These are phyloP conservation scores for Phialemoniopsis sp. DNA, from an alignment of 2,329 filamentous ascomycete genomes.

Conservation along the genomic window DNA sequence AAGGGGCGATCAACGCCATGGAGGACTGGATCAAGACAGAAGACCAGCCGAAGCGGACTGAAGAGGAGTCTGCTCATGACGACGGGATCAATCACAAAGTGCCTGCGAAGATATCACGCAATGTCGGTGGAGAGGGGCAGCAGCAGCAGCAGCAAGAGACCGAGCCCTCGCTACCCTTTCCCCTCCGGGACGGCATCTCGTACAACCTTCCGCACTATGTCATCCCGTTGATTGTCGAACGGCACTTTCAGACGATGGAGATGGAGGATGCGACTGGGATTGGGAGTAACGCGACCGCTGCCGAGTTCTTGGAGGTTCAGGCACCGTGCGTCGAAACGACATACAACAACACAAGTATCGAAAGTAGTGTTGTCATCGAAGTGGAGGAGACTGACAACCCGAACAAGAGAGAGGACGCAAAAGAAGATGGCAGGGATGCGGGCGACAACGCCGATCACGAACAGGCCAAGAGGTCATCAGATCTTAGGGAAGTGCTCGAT, in stretches of 20 bases:
- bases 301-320: no score
- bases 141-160: not conserved
- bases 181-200: slow-evolving; percentile 35
- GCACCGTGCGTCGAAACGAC: no score
- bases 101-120: slow-evolving; percentile 4
- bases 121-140: slow-evolving; percentile 6
- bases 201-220: slow-evolving; percentile 30
- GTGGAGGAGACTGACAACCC: slow-evolving; percentile 8
- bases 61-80: slow-evolving; percentile 1
- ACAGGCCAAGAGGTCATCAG: not conserved
- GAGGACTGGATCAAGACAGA: slow-evolving; percentile 36
- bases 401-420: slow-evolving; percentile 1
- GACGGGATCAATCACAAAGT: not conserved
- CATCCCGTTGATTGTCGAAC: not conserved
- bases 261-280: no score
- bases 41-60: slow-evolving; percentile 10
- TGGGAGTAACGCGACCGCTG: no score
- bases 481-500: not conserved
- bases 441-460: not conserved
- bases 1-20: slow-evolving; percentile 31
- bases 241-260: no score
- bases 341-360: no score
- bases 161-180: slow-evolving; percentile 10
- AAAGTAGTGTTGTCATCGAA: slow-evolving; percentile 1
- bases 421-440: not conserved